These are phyloP conservation scores for Candida buenavistaensis DNA, from an alignment of 1,139 yeast species.

Conservation along the genomic window DNA sequence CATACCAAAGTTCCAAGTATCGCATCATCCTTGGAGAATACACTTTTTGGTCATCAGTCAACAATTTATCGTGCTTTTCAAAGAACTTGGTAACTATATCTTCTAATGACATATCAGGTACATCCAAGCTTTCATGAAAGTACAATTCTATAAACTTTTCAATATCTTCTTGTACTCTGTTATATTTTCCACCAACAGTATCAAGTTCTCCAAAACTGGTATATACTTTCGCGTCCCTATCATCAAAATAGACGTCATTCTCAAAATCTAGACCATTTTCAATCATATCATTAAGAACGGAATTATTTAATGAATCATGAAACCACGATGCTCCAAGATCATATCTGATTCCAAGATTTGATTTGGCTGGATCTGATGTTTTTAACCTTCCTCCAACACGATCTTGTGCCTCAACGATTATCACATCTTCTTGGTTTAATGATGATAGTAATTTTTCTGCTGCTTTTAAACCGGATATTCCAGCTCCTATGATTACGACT, in stretches of 20 bases:
- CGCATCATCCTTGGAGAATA: conserved; percentile 55
- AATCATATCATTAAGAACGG: conserved; percentile 39
- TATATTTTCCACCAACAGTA: conserved; percentile 25
- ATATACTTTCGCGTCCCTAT: conserved; percentile 42
- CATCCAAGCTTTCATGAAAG: conserved; percentile 45
- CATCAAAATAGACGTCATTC: conserved; percentile 50
- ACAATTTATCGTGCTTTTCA: conserved; percentile 41
- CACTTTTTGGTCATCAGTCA: conserved; percentile 52
- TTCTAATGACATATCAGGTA: conserved; percentile 50
- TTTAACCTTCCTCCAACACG: conserved; percentile 49
- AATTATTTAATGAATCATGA: conserved; percentile 71
- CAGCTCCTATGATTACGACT: conserved; percentile 66
- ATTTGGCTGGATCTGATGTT: conserved; percentile 29
- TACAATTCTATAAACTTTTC: conserved; percentile 56
- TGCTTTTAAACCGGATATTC: conserved; percentile 79
- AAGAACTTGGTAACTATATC: conserved; percentile 50
- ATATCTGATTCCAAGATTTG: conserved; percentile 41
- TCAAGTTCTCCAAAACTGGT: conserved; percentile 41
- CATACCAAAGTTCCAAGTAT: conserved; percentile 75
- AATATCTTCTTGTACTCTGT: conserved; percentile 54
- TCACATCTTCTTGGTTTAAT: conserved; percentile 28
- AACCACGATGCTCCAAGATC: conserved; percentile 92
- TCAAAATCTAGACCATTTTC: conserved; percentile 21
- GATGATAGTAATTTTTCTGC: conserved; percentile 57
- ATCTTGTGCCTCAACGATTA: conserved; percentile 52